phyloP scores from a whole-genome alignment of 1,284 basidiomycete species.

The Vanrija sp. region DNA sequence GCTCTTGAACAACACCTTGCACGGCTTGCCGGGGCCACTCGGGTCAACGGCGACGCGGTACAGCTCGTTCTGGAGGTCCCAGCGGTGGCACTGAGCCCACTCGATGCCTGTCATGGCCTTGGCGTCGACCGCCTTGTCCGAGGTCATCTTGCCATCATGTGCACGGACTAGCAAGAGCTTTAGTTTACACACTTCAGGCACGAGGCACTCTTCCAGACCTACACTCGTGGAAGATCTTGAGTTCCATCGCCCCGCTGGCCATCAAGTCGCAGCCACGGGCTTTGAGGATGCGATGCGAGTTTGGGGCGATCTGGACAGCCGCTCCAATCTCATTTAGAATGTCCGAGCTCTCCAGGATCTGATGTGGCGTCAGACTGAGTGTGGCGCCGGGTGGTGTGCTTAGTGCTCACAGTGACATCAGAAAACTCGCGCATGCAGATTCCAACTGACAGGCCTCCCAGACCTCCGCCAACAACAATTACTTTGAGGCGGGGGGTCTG shows the following conservation, averaged over 20 bases:
- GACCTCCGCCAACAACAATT: constrained; percentile 29
- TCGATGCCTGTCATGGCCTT: constrained; percentile 4
- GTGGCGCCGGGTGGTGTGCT: too few relatives aligned
- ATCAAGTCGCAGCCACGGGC: constrained; percentile 16
- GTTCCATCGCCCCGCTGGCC: constrained; percentile 5
- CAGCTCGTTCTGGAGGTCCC: constrained; percentile 37
- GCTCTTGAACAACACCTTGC: not conserved
- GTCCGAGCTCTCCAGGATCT: constrained; percentile 27
- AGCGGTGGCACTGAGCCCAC: constrained; percentile 37
- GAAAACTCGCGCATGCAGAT: constrained; percentile 22
- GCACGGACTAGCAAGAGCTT: too few relatives aligned
- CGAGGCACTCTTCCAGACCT: too few relatives aligned
- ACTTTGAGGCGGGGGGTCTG: constrained; percentile 13
- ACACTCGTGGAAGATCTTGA: constrained; percentile 8
- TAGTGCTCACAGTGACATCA: constrained; percentile 22
- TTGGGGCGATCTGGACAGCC: constrained; percentile 31
- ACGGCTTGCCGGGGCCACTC: constrained; percentile 8
- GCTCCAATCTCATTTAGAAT: constrained; percentile 33
- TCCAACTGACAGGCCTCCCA: constrained; percentile 29
- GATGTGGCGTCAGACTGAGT: not conserved
- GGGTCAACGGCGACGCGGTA: constrained; percentile 22
- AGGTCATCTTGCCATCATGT: constrained; percentile 10
- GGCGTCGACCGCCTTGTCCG: constrained; percentile 8
- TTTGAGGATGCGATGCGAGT: constrained; percentile 22
- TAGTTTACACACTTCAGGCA: too few relatives aligned